Conservation (phyloP, 2,329 filamentous ascomycete genomes). For the Pestalotiopsis sp. region DNA sequence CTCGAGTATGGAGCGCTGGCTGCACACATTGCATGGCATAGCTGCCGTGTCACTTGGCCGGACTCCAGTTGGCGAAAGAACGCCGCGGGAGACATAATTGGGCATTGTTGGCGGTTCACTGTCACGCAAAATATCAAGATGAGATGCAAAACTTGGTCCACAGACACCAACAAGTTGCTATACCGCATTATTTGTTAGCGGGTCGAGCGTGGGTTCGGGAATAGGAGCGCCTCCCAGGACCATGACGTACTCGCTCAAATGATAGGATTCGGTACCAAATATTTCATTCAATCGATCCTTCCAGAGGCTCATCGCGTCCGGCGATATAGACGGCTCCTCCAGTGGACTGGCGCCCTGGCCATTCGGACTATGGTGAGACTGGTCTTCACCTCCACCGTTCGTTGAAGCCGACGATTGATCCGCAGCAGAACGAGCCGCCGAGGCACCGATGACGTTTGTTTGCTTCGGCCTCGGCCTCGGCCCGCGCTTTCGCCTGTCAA, state of each 20-base stretch:
- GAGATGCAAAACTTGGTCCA: background rate
- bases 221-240: background rate
- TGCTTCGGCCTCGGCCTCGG: background rate
- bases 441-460: background rate
- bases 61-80: background rate
- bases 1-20: background rate
- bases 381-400: background rate
- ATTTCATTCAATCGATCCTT: background rate
- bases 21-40: background rate
- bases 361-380: background rate
- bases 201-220: background rate
- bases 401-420: background rate
- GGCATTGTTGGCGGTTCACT: background rate
- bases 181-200: background rate
- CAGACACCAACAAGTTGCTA: background rate
- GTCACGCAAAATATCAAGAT: conserved; percentile 1
- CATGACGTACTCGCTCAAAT: background rate
- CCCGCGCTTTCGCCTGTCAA: background rate
- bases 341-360: background rate
- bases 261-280: background rate
- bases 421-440: background rate
- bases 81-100: background rate
- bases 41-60: background rate
- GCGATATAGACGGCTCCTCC: background rate
- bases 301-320: background rate